Evolutionary conservation across 495 filamentous ascomycete species (phyloP).

Genomic region (Tuber melanosporum): DNA sequence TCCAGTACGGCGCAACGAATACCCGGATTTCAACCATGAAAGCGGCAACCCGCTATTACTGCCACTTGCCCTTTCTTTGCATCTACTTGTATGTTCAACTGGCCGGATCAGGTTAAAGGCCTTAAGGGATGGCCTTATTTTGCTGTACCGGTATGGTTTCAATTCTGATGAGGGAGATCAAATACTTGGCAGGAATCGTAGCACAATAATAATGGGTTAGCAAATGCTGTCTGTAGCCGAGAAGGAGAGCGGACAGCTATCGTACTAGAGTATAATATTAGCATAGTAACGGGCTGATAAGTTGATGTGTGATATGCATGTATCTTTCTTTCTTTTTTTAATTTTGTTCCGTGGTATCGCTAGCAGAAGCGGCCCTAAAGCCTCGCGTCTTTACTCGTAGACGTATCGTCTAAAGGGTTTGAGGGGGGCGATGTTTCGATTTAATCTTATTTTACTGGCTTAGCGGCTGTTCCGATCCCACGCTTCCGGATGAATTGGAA

Average conservation of each 20-base stretch:
- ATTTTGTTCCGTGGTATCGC: background rate
- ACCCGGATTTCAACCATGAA: background rate
- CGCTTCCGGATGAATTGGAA: constrained; percentile 6
- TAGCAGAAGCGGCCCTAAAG: background rate
- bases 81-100: background rate
- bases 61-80: background rate
- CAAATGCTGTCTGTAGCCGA: background rate
- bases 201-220: background rate
- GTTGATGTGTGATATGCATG: background rate
- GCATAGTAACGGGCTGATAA: background rate
- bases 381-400: background rate
- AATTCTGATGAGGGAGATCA: background rate
- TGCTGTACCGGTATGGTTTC: background rate
- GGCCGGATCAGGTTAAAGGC: background rate
- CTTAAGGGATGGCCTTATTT: background rate
- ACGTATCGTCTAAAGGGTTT: background rate
- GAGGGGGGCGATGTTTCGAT: background rate
- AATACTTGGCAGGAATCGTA: background rate
- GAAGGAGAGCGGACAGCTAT: background rate
- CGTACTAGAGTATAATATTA: background rate
- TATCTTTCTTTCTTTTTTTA: background rate
- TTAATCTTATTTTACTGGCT: constrained; percentile 2
- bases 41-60: background rate
- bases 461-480: background rate
- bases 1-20: background rate